Base-by-base conservation (phyloP, 2,329 filamentous ascomycete species). In the Cladosporium sp. region DNA sequence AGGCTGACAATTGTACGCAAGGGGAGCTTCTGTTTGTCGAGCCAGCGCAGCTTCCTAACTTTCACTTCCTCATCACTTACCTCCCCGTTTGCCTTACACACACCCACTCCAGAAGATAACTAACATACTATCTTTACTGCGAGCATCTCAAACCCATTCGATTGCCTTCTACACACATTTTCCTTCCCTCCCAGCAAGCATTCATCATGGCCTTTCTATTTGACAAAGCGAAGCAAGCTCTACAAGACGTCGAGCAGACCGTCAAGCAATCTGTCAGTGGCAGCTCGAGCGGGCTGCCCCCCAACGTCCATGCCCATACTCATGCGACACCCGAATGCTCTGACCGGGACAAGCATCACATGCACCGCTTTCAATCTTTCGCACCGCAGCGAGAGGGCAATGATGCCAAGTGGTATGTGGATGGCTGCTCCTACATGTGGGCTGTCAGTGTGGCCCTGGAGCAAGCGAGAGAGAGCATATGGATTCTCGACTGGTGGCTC, bases 341-440 rank as follows among this genome's bases (percentile, higher is more conserved):
- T 16, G 60, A 66, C 49, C 63, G 63, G 35, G 62, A 73, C 52
- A 64, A 68, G 46, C 68, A 68, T 49, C 69, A 76, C 30, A 62
- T 76, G 52, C 71, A 80, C 56, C 73, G 78, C 48, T 82, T 76
- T 60, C 68, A 74, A 42, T 79, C 77, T 52, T 95, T 95, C 71
- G 86, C 86, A 1, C 82, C 86, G 1, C 78, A 84, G 61, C 79
- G 86, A 16, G 78, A 79, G 27, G 85, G 85, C 50, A 84, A 89
- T 62, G 74, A 82, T 55, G 82, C 80, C 55, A 94, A 95, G 74
- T 95, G 89, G 88, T 91, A 86, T 68, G 86, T 93, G 15, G 88
- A 93, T 63, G 88, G 85, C 9, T 88, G 85, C 64, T 82, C 82
- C 7, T 93, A 94, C 66, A 90, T 95, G 72, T 90, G 83, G 77